Conservation (phyloP, 1,284 basidiomycete species). For the Boletus hoseneyae region DNA sequence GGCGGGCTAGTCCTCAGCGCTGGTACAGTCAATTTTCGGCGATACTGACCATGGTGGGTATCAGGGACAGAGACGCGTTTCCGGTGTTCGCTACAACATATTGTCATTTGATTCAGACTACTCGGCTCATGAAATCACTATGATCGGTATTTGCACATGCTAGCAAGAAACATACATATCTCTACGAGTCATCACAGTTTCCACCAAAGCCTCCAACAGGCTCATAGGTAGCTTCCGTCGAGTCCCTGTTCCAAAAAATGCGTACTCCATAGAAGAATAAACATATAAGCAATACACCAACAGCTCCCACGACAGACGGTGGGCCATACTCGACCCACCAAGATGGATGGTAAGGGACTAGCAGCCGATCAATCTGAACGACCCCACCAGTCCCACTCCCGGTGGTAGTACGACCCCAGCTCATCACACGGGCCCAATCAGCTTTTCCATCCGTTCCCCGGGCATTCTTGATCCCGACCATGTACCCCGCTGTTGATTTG, state of each 20-base stretch:
- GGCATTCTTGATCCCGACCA: conserved; percentile 91
- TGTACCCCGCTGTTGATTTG: conserved; percentile 42
- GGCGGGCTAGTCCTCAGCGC: conserved; percentile 11
- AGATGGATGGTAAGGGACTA: conserved; percentile 82
- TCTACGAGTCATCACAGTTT: conserved; percentile 48
- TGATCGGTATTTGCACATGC: conserved; percentile 5
- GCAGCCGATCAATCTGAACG: conserved; percentile 79
- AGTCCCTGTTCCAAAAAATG: conserved; percentile 64
- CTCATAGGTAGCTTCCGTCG: conserved; percentile 80
- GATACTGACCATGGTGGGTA: conserved; percentile 28
- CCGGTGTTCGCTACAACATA: background rate
- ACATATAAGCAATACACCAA: conserved; percentile 58
- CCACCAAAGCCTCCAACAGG: conserved; percentile 74
- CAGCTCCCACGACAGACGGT: conserved; percentile 53
- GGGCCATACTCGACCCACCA: conserved; percentile 75
- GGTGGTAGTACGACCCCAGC: conserved; percentile 80
- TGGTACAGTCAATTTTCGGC: background rate
- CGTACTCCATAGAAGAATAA: conserved; percentile 71
- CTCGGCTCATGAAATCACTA: background rate
- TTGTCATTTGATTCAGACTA: conserved; percentile 24
- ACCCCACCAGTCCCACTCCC: conserved; percentile 77
- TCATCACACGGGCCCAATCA: conserved; percentile 76
- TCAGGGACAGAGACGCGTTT: conserved; percentile 8
- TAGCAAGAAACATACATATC: conserved; percentile 15
- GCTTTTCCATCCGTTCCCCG: conserved; percentile 67